phyloP scores from a whole-genome alignment of 164 flowering plant genomes.

The Aristolochia californica region DNA sequence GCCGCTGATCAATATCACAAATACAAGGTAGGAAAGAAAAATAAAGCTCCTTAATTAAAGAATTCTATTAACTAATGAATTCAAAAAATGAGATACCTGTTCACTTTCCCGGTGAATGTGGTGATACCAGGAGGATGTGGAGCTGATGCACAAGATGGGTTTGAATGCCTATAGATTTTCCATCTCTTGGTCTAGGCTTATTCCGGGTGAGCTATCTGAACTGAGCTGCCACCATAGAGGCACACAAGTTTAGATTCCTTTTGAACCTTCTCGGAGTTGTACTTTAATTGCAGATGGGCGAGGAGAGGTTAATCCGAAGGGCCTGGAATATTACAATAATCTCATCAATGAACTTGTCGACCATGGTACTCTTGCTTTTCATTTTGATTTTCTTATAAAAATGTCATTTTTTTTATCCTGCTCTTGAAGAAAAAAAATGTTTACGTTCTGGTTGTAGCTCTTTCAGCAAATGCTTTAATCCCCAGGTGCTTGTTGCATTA shows the following conservation, averaged over 20 bases:
- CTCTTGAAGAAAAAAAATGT: not conserved
- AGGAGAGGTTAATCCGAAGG: conserved; percentile 1
- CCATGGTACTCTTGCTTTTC: conserved; percentile 15
- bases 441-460: not conserved
- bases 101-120: not conserved
- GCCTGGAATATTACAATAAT: conserved; percentile 22
- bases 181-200: conserved; percentile 19
- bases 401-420: too few relatives aligned
- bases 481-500: not conserved
- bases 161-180: conserved; percentile 15
- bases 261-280: not conserved
- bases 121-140: conserved; percentile 11
- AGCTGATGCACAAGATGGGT: conserved; percentile 16
- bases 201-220: conserved; percentile 5
- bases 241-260: not conserved
- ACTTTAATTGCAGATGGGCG: conserved; percentile 1
- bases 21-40: conserved; percentile 8
- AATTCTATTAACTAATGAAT: too few relatives aligned
- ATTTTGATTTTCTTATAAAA: not conserved
- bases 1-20: conserved; percentile 15
- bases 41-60: too few relatives aligned
- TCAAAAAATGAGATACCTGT: too few relatives aligned
- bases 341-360: conserved; percentile 27
- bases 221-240: not conserved
- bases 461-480: not conserved